A percentile compares a stretch with the other conserved stretches of the same genome.
These are phyloP conservation scores for Colletotrichum cuscutae DNA, from an alignment of 2,329 filamentous ascomycete species.

Conservation along the genomic window DNA sequence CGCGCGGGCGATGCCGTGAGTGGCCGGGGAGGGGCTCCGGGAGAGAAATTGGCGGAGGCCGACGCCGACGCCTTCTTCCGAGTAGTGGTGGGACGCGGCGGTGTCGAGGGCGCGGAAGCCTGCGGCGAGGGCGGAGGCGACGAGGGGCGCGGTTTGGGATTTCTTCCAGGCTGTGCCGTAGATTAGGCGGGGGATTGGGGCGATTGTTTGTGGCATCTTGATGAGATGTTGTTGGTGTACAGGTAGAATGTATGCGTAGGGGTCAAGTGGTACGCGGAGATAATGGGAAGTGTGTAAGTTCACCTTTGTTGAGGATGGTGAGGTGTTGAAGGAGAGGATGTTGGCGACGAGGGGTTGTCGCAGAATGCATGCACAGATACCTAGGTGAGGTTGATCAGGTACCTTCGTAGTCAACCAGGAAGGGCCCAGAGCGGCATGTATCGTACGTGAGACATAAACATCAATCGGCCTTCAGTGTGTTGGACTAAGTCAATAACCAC, in stretches of 20 bases:
- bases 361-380: constrained; percentile 2
- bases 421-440: constrained; percentile 8
- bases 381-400: too few species aligned
- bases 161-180: constrained; percentile 93
- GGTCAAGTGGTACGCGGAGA: not conserved
- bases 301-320: not conserved
- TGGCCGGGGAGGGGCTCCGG: not conserved
- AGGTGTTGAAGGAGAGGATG: not conserved
- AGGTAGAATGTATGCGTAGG: too few species aligned
- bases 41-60: constrained; percentile 61
- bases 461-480: too few species aligned
- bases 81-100: constrained; percentile 81
- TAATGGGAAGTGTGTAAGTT: not conserved
- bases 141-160: constrained; percentile 72
- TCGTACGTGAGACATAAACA: not conserved
- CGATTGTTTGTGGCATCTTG: constrained; percentile 9
- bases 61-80: constrained; percentile 75
- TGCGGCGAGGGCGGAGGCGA: constrained; percentile 72
- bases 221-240: not conserved
- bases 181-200: constrained; percentile 63
- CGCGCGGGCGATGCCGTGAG: constrained; percentile 41
- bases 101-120: constrained; percentile 83
- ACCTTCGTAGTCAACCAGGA: not conserved
- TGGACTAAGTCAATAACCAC: too few species aligned
- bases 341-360: not conserved